Conservation (phyloP, 2,329 filamentous ascomycete species). For the Emydomyces testavorans region DNA sequence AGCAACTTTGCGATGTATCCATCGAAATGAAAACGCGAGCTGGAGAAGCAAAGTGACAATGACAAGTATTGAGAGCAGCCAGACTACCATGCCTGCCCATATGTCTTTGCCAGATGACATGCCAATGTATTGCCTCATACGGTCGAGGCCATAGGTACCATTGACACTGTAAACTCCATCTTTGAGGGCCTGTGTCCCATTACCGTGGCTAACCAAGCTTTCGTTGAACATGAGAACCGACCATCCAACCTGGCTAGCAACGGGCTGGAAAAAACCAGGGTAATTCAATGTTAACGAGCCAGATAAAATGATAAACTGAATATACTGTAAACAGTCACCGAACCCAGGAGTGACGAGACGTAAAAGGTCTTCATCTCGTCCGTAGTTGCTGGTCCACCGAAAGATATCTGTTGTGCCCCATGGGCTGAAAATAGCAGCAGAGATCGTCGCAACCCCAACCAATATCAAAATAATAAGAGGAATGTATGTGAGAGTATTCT, state of each 20-base stretch:
- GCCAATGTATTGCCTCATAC: conserved; percentile 68
- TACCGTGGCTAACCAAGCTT: conserved; percentile 62
- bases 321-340: conserved; percentile 90
- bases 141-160: conserved; percentile 66
- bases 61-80: conserved; percentile 67
- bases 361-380: conserved; percentile 80
- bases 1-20: conserved; percentile 60
- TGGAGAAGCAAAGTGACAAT: conserved; percentile 60
- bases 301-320: conserved; percentile 81
- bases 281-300: conserved; percentile 81
- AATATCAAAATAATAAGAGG: conserved; percentile 68
- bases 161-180: conserved; percentile 83
- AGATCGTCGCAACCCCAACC: conserved; percentile 69
- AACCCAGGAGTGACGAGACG: conserved; percentile 91
- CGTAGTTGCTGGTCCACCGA: conserved; percentile 96
- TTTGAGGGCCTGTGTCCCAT: conserved; percentile 54
- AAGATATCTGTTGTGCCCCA: conserved; percentile 90
- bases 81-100: conserved; percentile 90
- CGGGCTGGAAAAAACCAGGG: conserved; percentile 87
- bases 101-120: conserved; percentile 66
- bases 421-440: conserved; percentile 78
- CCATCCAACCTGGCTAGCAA: conserved; percentile 79
- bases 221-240: conserved; percentile 86
- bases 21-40: conserved; percentile 62
- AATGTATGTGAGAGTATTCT: conserved; percentile 60